phyloP scores from a whole-genome alignment of 1,284 basidiomycete species.

The Exsudoporus floridanus region DNA sequence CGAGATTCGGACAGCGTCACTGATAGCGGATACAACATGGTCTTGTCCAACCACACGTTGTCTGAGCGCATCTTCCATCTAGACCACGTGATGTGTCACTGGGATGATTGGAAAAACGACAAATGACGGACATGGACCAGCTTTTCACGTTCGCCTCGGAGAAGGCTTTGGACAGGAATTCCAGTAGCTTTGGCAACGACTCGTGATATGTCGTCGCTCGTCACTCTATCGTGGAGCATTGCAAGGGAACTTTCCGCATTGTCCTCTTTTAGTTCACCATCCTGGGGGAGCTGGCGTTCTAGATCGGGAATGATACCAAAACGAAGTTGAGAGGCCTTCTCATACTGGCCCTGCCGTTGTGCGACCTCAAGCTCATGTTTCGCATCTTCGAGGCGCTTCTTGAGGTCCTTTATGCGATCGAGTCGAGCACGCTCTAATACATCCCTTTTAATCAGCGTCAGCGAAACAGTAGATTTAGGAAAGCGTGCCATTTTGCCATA shows the following conservation, averaged over 20 bases:
- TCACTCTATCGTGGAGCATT: constrained; percentile 85
- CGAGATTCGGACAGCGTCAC: constrained; percentile 87
- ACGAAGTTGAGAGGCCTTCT: constrained; percentile 77
- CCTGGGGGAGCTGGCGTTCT: constrained; percentile 71
- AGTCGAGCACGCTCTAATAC: constrained; percentile 69
- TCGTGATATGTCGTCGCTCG: constrained; percentile 82
- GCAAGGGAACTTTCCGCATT: constrained; percentile 49
- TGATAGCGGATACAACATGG: constrained; percentile 76
- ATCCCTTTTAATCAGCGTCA: neutral
- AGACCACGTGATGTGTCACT: constrained; percentile 6
- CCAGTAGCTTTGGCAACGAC: constrained; percentile 91
- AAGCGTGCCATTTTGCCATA: constrained; percentile 71
- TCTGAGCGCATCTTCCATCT: constrained; percentile 85
- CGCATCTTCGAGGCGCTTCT: constrained; percentile 79
- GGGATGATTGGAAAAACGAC: constrained; percentile 9
- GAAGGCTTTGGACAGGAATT: constrained; percentile 85
- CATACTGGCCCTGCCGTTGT: constrained; percentile 82
- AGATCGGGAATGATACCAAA: constrained; percentile 85
- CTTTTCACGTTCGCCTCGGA: constrained; percentile 89
- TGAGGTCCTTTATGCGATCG: constrained; percentile 75
- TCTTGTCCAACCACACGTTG: constrained; percentile 87
- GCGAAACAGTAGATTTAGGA: neutral
- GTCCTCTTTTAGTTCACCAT: constrained; percentile 42
- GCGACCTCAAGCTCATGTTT: constrained; percentile 86
- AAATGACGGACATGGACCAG: constrained; percentile 70